A percentile compares a stretch with the other conserved stretches of the same genome.
phyloP scores from a whole-genome alignment of 108 stramenopile species.

The Nitzschia sp. region DNA sequence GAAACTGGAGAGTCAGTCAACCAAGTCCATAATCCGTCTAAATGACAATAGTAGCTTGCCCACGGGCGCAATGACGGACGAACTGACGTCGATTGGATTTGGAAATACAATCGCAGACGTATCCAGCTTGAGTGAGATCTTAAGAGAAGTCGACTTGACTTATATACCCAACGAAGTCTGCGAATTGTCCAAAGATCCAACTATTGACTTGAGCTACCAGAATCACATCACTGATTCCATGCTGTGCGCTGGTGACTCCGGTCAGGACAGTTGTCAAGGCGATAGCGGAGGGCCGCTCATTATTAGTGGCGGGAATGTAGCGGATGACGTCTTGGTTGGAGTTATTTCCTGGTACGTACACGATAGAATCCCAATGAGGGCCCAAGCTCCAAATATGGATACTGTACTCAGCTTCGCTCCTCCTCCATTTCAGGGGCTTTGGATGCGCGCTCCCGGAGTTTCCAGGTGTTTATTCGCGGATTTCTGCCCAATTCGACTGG shows the following conservation, averaged over 20 bases:
- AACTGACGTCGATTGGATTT: conserved; percentile 56
- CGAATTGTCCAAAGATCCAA: conserved; percentile 20
- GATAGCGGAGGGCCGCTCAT: conserved; percentile 50
- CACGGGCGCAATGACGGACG: conserved; percentile 5
- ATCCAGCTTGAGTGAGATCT: background rate
- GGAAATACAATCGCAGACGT: conserved; percentile 41
- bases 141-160: conserved; percentile 41
- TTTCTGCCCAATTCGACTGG: conserved; percentile 54
- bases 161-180: conserved; percentile 46
- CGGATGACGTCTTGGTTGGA: conserved; percentile 40
- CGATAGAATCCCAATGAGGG: too few relatives aligned
- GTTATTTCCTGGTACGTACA: conserved; percentile 40
- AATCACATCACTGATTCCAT: conserved; percentile 52
- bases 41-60: conserved; percentile 50
- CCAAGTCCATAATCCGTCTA: conserved; percentile 29
- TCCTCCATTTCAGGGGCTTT: conserved; percentile 23
- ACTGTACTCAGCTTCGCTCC: too few relatives aligned
- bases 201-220: conserved; percentile 36
- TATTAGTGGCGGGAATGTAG: conserved; percentile 10
- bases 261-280: conserved; percentile 59
- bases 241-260: conserved; percentile 55
- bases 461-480: conserved; percentile 55
- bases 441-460: conserved; percentile 29
- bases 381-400: too few relatives aligned
- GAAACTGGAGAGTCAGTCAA: conserved; percentile 29